phyloP scores from a whole-genome alignment of 1,139 yeast genomes.

The Suhomyces maxii region DNA sequence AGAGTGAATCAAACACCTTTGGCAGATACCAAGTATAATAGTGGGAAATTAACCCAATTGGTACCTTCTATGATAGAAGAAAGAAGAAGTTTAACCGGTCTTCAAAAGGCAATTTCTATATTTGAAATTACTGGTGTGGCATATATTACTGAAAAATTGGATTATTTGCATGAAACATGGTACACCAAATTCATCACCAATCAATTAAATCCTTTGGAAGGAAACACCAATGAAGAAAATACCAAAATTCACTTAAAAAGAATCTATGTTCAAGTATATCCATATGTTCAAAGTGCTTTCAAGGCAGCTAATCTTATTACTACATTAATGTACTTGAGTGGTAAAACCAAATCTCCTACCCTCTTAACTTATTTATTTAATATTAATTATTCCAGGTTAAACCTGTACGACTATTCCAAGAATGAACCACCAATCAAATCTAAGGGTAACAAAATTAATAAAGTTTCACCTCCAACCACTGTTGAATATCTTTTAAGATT shows the following conservation, averaged over 20 bases:
- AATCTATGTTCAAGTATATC: constrained; percentile 60
- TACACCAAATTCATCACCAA: constrained; percentile 58
- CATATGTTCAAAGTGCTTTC: constrained; percentile 51
- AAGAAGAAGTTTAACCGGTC: constrained; percentile 51
- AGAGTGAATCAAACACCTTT: constrained; percentile 51
- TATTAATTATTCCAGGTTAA: constrained; percentile 70
- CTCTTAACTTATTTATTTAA: constrained; percentile 61
- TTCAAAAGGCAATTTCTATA: constrained; percentile 61
- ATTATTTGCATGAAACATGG: constrained; percentile 62
- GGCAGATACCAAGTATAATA: constrained; percentile 29
- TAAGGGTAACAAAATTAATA: constrained; percentile 20
- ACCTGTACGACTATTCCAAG: constrained; percentile 57
- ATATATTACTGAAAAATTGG: constrained; percentile 69
- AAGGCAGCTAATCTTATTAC: constrained; percentile 58
- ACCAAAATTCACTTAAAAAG: constrained; percentile 35
- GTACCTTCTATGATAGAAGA: constrained; percentile 55
- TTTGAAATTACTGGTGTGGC: constrained; percentile 66
- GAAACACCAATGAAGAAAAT: constrained; percentile 30
- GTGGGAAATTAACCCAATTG: constrained; percentile 37
- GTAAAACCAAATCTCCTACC: constrained; percentile 64
- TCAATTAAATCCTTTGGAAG: constrained; percentile 36
- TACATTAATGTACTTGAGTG: constrained; percentile 67
- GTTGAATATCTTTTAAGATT: constrained; percentile 42
- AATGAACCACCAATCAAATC: constrained; percentile 35
- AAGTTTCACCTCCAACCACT: constrained; percentile 54